Conservation (phyloP, 2,329 filamentous ascomycete species). For the Aspergillus texensis region DNA sequence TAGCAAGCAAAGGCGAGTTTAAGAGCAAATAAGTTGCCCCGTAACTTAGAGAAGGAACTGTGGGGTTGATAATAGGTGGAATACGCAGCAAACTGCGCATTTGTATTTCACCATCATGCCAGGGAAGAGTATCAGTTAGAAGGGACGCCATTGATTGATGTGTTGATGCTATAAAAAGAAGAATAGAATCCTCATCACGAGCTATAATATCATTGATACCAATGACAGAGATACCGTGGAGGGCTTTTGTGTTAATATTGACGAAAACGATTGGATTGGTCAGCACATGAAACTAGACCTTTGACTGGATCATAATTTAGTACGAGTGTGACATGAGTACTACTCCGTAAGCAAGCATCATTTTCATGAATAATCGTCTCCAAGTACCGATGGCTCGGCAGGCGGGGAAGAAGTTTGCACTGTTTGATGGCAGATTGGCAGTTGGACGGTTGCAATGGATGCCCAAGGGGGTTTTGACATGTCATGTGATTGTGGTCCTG, state of each 20-base stretch:
- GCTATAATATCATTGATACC: not conserved
- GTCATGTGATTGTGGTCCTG: not conserved
- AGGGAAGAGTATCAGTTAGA: slow-evolving; percentile 39
- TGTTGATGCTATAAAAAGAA: not conserved
- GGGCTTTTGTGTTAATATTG: not conserved
- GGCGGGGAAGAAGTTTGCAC: not conserved
- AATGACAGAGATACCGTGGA: not conserved
- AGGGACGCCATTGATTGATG: slow-evolving; percentile 26
- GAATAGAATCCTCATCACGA: not conserved
- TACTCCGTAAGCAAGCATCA: not conserved
- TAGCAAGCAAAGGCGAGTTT: slow-evolving; percentile 67
- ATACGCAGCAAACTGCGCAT: slow-evolving; percentile 66
- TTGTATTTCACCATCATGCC: slow-evolving; percentile 67
- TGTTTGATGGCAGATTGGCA: not conserved
- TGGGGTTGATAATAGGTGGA: slow-evolving; percentile 73
- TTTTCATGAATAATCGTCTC: not conserved
- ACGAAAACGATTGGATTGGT: not conserved
- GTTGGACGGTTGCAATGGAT: too few species aligned
- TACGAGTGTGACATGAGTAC: not conserved
- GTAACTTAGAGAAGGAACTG: slow-evolving; percentile 62
- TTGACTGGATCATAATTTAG: too few species aligned
- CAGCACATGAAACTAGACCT: not conserved
- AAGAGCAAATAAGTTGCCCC: slow-evolving; percentile 64
- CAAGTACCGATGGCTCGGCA: not conserved
- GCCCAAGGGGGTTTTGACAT: not conserved